Base-by-base conservation (phyloP, 257 asterid genomes). In the Solanum dulcamara region DNA sequence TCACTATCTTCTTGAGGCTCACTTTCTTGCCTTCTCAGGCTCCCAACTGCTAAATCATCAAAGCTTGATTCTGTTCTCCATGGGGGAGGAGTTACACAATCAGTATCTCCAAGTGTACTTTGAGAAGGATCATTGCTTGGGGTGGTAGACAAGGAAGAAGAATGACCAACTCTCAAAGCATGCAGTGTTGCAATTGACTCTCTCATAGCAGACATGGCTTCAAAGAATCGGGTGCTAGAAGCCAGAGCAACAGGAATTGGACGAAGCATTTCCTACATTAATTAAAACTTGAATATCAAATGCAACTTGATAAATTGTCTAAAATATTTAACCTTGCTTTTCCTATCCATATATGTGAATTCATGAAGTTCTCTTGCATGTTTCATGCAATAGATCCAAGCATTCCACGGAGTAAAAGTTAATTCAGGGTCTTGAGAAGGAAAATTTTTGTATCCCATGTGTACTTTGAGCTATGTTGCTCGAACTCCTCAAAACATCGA, bases 211-310 rank as follows among this genome's bases (percentile, higher is more conserved):
- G 99, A 94, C 96, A 94, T 95, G 28, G 98, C 99, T 91, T 95
- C 98, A 80, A 96, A 95, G 91, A 95, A 93, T 10, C 98, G 94
- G 55, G 98, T 96, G 93, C 98, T 95, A 10, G 99, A 96, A 80
- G 99, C 99, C 88, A 94, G 86, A 38, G 99, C 99, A 66, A 94
- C 98, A n/a, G 98, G 99, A 85, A 96, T 96, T 15, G 98, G 99
- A 64, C 98, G 95, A 32, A 94, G 97, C 98, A 96, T 94, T 91
- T 96, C 99, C 98, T 94, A 86, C 85, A 88, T 32, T 62, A 80
- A 15, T 84, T 68, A 14, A 48, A 75, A 75, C 60, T 17, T 79
- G 18, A 48, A 30, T 42, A 75, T 24, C 7, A 46, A 15, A 77
- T 24, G 60, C 26, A 46, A 28, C 57, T 77, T 26, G 40, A 42